Evolutionary conservation across 148 eudicot genomes (phyloP).

Genomic region (Chenopodium formosanum): DNA sequence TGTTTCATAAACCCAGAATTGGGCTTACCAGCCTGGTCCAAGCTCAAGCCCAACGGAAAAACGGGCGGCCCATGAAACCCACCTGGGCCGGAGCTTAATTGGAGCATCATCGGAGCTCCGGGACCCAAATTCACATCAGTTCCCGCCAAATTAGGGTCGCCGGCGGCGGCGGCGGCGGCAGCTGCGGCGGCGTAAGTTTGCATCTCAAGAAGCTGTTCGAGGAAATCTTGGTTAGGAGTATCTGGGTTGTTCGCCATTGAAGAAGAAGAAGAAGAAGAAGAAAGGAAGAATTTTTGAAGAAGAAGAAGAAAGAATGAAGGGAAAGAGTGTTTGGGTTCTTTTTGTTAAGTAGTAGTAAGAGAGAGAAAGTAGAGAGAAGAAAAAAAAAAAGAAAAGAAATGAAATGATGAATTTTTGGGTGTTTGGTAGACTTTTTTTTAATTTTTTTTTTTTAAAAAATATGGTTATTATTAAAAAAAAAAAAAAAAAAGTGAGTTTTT

Average conservation of each 20-base stretch:
- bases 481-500: too few species aligned
- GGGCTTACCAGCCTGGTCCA: constrained; percentile 42
- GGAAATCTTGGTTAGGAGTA: constrained; percentile 46
- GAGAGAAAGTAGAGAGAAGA: background rate
- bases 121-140: constrained; percentile 19
- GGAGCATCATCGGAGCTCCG: constrained; percentile 48
- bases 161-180: constrained; percentile 22
- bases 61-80: constrained; percentile 36
- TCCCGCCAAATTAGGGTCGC: constrained; percentile 36
- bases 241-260: constrained; percentile 50
- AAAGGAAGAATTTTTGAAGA: background rate
- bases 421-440: background rate
- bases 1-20: constrained; percentile 36
- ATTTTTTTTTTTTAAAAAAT: too few species aligned
- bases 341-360: constrained; percentile 15
- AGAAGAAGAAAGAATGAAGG: background rate
- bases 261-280: background rate
- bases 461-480: too few species aligned
- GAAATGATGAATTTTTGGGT: constrained; percentile 18
- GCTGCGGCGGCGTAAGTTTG: constrained; percentile 35
- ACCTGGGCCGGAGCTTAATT: constrained; percentile 46
- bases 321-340: background rate
- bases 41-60: constrained; percentile 59
- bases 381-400: background rate
- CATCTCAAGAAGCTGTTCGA: constrained; percentile 54